Conservation (phyloP, 202 grass and related monocot species). For the Sporobolus alterniflorus region DNA sequence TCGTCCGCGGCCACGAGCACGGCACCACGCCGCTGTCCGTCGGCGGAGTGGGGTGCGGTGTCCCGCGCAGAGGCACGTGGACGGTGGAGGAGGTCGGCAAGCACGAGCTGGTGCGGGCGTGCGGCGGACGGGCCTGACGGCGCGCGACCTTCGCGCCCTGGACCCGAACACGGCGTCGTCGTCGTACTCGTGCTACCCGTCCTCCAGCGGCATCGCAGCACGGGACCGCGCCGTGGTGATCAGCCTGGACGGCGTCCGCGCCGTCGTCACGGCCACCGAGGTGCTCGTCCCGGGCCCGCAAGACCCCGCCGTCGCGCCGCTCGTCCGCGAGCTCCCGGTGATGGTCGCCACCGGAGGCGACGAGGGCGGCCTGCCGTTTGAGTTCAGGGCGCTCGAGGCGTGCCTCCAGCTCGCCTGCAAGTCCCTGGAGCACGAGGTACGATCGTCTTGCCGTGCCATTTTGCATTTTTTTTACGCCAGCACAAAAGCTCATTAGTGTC, state of each 20-base stretch:
- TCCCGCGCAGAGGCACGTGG: constrained; percentile 22
- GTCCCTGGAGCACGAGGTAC: constrained; percentile 61
- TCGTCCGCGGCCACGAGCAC: neutral
- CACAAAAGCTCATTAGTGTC: neutral
- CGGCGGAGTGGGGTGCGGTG: constrained; percentile 53
- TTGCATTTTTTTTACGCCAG: neutral
- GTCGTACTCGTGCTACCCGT: constrained; percentile 26
- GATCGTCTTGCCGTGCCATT: neutral
- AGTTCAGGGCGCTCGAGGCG: constrained; percentile 66
- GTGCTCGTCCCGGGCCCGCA: constrained; percentile 50
- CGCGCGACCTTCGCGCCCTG: constrained; percentile 54
- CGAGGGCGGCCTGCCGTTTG: constrained; percentile 69
- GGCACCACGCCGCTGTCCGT: neutral
- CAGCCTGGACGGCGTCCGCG: constrained; percentile 54
- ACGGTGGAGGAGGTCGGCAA: constrained; percentile 41
- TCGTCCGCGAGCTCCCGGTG: constrained; percentile 50
- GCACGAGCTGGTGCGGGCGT: constrained; percentile 50
- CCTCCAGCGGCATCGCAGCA: constrained; percentile 20
- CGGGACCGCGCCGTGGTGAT: constrained; percentile 62
- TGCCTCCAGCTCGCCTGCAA: constrained; percentile 64
- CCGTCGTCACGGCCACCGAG: constrained; percentile 69
- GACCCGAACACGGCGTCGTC: constrained; percentile 51
- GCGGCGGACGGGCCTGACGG: constrained; percentile 48
- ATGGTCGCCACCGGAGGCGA: neutral
- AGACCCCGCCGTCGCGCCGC: constrained; percentile 47